Evolutionary conservation across 2,329 filamentous ascomycete species (phyloP).

Genomic region (Botrytis medusae): DNA sequence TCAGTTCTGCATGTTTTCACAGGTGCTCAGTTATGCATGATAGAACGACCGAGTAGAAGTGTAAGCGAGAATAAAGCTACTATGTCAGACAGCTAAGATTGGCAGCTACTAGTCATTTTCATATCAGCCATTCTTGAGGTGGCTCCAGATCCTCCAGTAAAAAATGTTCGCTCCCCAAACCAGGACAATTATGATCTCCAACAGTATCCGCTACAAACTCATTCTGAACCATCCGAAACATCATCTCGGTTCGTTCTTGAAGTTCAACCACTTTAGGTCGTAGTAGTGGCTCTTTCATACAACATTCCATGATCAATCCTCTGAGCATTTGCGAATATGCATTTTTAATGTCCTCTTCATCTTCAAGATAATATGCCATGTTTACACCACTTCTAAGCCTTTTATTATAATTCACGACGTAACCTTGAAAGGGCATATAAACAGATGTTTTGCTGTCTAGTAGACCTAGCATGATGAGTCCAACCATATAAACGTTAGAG

Average conservation of each 20-base stretch:
- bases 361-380: not conserved
- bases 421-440: not conserved
- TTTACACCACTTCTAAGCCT: not conserved
- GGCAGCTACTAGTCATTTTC: not conserved
- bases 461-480: not conserved
- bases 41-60: not conserved
- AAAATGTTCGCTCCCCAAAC: not conserved
- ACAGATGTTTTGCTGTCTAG: not conserved
- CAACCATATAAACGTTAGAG: not conserved
- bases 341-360: not conserved
- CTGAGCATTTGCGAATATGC: not conserved
- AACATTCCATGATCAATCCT: not conserved
- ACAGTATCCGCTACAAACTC: not conserved
- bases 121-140: not conserved
- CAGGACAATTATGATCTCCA: not conserved
- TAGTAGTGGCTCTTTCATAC: not conserved
- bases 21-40: not conserved
- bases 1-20: rapidly evolving
- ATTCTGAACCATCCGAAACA: not conserved
- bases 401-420: not conserved
- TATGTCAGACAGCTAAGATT: rapidly evolving
- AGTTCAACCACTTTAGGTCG: not conserved
- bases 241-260: not conserved
- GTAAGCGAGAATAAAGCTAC: not conserved
- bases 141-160: not conserved